Conservation (phyloP, 805 yeast genomes). For the Ogataea polymorpha region DNA sequence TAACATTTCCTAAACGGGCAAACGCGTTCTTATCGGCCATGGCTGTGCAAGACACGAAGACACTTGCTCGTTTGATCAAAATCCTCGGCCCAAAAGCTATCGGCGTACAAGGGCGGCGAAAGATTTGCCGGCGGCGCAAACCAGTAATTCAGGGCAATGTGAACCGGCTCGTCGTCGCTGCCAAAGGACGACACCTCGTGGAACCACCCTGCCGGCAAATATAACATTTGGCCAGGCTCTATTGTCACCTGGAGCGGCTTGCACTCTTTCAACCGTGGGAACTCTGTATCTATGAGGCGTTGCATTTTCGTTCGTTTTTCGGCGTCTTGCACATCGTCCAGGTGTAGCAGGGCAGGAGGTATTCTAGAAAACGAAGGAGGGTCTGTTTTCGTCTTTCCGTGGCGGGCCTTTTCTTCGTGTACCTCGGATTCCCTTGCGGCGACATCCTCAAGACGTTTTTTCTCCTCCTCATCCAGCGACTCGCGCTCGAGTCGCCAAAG, state of each 20-base stretch:
- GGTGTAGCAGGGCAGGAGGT: slow-evolving; percentile 61
- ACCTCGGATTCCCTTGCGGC: slow-evolving; percentile 32
- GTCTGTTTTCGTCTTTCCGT: slow-evolving; percentile 33
- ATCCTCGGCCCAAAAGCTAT: slow-evolving; percentile 53
- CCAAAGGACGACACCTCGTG: slow-evolving; percentile 75
- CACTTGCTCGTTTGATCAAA: slow-evolving; percentile 41
- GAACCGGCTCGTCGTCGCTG: slow-evolving; percentile 34
- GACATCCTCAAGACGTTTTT: slow-evolving; percentile 21
- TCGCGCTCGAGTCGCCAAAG: slow-evolving; percentile 37
- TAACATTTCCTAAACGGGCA: slow-evolving; percentile 1
- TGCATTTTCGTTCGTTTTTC: slow-evolving; percentile 28
- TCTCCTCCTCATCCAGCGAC: slow-evolving; percentile 25
- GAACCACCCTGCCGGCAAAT: slow-evolving; percentile 77
- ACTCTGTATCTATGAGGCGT: slow-evolving; percentile 38
- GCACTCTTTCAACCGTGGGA: slow-evolving; percentile 47
- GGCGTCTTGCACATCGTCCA: slow-evolving; percentile 46
- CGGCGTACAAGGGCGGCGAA: slow-evolving; percentile 39
- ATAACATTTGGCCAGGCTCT: slow-evolving; percentile 63
- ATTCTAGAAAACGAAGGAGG: slow-evolving; percentile 69
- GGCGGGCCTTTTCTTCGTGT: slow-evolving; percentile 11
- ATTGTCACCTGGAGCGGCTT: slow-evolving; percentile 45
- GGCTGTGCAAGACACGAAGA: slow-evolving; percentile 15
- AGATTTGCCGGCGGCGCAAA: slow-evolving; percentile 57
- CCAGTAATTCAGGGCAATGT: slow-evolving; percentile 74
- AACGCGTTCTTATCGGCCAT: slow-evolving; percentile 3